Conservation (phyloP, 2,329 filamentous ascomycete genomes). For the Exophiala xenobiotica region DNA sequence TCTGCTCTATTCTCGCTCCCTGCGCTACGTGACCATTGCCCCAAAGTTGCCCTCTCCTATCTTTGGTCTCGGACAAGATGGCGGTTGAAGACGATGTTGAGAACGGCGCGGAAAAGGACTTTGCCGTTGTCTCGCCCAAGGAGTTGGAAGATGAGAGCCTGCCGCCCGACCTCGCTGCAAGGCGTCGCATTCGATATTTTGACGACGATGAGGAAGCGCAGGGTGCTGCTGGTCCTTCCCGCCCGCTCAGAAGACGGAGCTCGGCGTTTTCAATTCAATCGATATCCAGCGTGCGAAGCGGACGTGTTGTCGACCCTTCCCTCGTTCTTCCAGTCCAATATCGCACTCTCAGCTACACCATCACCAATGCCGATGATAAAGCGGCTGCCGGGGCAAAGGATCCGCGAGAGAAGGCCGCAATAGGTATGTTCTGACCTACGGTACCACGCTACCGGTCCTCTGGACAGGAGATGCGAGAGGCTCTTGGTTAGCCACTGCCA, state of each 20-base stretch:
- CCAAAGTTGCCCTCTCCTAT: neutral
- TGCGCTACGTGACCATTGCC: too few species aligned
- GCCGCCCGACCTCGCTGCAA: constrained; percentile 20
- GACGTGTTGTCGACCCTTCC: constrained; percentile 30
- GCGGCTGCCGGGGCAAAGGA: constrained; percentile 43
- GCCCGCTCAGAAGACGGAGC: constrained; percentile 12
- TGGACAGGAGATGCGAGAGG: too few species aligned
- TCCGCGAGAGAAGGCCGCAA: constrained; percentile 32
- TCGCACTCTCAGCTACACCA: constrained; percentile 47
- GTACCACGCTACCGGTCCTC: too few species aligned
- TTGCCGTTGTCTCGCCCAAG: neutral
- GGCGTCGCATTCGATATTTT: constrained; percentile 26
- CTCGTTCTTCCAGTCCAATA: constrained; percentile 36
- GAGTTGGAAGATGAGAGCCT: constrained; percentile 16
- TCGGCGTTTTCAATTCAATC: constrained; percentile 24
- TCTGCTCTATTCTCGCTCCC: neutral
- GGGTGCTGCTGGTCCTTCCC: constrained; percentile 9
- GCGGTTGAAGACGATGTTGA: neutral
- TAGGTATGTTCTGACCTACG: too few species aligned
- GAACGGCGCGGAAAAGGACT: neutral
- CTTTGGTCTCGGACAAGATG: neutral
- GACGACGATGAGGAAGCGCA: constrained; percentile 25
- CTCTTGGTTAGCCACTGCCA: too few species aligned
- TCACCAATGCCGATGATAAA: constrained; percentile 55
- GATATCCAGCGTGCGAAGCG: constrained; percentile 25